These are phyloP conservation scores for Trichoderma semiorbis DNA, from an alignment of 2,329 filamentous ascomycete genomes.

Conservation along the genomic window DNA sequence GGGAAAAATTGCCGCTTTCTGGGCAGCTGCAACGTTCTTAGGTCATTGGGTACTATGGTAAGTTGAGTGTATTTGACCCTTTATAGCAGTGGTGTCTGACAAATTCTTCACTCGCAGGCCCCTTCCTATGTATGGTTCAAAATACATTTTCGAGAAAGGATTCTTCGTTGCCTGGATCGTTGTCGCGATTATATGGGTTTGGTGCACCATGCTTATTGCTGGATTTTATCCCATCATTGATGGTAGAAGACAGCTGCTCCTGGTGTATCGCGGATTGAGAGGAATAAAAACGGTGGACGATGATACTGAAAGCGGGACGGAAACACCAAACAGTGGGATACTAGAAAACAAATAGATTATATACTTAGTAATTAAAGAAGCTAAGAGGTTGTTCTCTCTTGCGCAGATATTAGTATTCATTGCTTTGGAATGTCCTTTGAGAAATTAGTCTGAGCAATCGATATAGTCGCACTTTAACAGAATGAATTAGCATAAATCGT, in stretches of 20 bases:
- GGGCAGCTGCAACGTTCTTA: conserved; percentile 48
- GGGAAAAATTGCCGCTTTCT: conserved; percentile 43
- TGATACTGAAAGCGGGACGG: conserved; percentile 1
- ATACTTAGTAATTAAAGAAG: not conserved
- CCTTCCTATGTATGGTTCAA: conserved; percentile 51
- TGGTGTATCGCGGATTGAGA: conserved; percentile 21
- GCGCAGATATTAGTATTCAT: not conserved
- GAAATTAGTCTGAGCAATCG: not conserved
- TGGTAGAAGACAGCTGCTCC: conserved; percentile 32
- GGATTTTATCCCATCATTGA: conserved; percentile 50
- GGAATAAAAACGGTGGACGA: not conserved
- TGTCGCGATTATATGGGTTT: conserved; percentile 51
- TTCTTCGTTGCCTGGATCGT: conserved; percentile 52
- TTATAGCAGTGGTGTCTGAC: not conserved
- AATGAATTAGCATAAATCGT: not conserved
- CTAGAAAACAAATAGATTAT: not conserved
- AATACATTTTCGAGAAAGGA: conserved; percentile 45
- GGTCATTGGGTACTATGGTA: conserved; percentile 52
- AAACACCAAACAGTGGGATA: conserved; percentile 1
- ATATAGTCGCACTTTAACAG: not conserved
- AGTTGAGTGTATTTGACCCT: conserved; percentile 6
- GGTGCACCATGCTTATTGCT: conserved; percentile 47
- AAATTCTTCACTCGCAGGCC: conserved; percentile 30
- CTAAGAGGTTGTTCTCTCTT: not conserved
- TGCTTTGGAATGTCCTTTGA: not conserved